phyloP scores from a whole-genome alignment of 805 yeast species.

The Komagataella kurtzmanii region DNA sequence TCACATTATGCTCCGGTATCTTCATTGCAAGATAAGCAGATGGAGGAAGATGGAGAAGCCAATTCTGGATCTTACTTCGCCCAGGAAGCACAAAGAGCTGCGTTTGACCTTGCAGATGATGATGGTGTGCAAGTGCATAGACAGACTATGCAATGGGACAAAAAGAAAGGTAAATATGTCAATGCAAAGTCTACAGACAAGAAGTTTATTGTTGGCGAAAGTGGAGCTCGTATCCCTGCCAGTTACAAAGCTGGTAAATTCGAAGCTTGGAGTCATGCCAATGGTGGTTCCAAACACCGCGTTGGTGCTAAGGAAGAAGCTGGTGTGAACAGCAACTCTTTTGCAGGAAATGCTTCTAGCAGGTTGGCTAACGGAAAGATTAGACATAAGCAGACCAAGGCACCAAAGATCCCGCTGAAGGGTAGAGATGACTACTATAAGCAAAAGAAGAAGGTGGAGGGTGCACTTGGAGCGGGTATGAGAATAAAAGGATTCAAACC shows the following conservation, averaged over 20 bases:
- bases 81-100: constrained; percentile 71
- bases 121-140: constrained; percentile 53
- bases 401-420: constrained; percentile 89
- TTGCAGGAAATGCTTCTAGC: constrained; percentile 10
- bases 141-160: constrained; percentile 82
- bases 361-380: constrained; percentile 33
- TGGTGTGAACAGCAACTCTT: constrained; percentile 18
- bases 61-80: constrained; percentile 42
- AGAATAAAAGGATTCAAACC: constrained; percentile 52
- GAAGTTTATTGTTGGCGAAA: constrained; percentile 87
- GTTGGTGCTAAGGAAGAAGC: constrained; percentile 41
- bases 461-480: constrained; percentile 67
- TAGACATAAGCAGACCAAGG: constrained; percentile 59
- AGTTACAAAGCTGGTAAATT: constrained; percentile 81
- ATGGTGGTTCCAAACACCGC: constrained; percentile 35
- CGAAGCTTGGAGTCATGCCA: constrained; percentile 79
- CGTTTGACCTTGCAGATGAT: constrained; percentile 72
- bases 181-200: constrained; percentile 68
- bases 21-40: constrained; percentile 71
- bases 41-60: constrained; percentile 22
- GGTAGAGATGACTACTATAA: constrained; percentile 73
- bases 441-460: constrained; percentile 72
- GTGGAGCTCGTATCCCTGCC: constrained; percentile 89
- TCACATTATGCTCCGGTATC: constrained; percentile 82
- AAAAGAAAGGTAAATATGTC: constrained; percentile 79